These are phyloP conservation scores for Bretschneidera sinensis DNA, from an alignment of 345 rosid species.

Conservation along the genomic window DNA sequence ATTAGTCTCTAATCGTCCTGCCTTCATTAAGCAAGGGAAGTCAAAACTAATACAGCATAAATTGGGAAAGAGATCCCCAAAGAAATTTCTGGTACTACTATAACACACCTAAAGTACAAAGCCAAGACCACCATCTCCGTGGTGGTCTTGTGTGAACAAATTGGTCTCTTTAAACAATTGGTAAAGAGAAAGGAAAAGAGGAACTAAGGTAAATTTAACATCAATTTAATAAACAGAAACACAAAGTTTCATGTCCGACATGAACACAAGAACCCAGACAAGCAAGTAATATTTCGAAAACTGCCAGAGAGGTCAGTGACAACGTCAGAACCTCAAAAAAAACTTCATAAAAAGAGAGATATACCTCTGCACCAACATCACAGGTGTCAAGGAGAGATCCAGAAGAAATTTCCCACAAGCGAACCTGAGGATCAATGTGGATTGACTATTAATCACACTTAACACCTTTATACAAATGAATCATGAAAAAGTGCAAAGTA, in stretches of 20 bases:
- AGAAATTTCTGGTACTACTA: not conserved
- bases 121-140: not conserved
- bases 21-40: conserved; percentile 44
- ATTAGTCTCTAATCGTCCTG: conserved; percentile 36
- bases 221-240: not conserved
- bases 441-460: conserved; percentile 3
- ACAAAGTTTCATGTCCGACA: not conserved
- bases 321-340: conserved; percentile 4
- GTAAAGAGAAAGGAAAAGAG: too few relatives aligned
- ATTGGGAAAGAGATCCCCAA: not conserved
- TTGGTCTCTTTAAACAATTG: not conserved
- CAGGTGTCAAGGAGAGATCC: conserved; percentile 87
- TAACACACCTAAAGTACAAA: not conserved
- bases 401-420: conserved; percentile 76
- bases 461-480: conserved; percentile 10
- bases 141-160: not conserved
- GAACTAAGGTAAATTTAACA: not conserved
- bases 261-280: not conserved
- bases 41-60: not conserved
- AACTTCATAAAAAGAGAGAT: conserved; percentile 8
- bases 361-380: conserved; percentile 68
- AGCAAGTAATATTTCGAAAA: conserved; percentile 7
- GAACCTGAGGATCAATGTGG: conserved; percentile 49
- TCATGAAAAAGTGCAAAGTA: conserved; percentile 2
- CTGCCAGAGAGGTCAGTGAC: not conserved